Percentiles rank a stretch among this genome's conserved stretches.
These are phyloP conservation scores for Oryza coarctata DNA, from an alignment of 176 grass and related monocot species.

Conservation along the genomic window DNA sequence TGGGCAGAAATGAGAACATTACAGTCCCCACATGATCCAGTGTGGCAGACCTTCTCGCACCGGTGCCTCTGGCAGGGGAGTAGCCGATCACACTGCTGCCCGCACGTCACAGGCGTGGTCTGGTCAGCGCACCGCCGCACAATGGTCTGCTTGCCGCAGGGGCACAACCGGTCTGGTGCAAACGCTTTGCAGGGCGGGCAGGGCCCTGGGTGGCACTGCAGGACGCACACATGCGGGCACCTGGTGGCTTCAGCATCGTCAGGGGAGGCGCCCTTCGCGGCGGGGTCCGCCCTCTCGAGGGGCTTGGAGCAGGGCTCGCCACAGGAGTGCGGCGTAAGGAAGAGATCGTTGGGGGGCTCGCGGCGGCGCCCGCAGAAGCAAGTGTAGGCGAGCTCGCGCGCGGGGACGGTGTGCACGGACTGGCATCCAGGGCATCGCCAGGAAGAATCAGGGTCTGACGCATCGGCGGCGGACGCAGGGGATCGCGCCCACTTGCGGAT, in stretches of 20 bases:
- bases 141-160: conserved; percentile 77
- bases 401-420: conserved; percentile 49
- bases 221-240: conserved; percentile 86
- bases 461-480: conserved; percentile 65
- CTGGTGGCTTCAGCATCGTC: conserved; percentile 21
- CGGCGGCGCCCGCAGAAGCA: conserved; percentile 77
- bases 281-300: conserved; percentile 36
- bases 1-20: conserved; percentile 43
- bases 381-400: conserved; percentile 68
- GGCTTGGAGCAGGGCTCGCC: conserved; percentile 81
- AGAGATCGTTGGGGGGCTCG: conserved; percentile 73
- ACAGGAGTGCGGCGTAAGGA: conserved; percentile 89
- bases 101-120: conserved; percentile 65
- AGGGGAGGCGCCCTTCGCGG: background rate
- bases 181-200: conserved; percentile 97
- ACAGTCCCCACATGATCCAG: conserved; percentile 63
- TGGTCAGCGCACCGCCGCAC: conserved; percentile 67
- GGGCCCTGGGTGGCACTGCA: conserved; percentile 89
- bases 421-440: conserved; percentile 97
- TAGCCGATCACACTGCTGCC: conserved; percentile 53
- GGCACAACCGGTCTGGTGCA: conserved; percentile 60
- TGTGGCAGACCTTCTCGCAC: conserved; percentile 80
- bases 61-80: conserved; percentile 66
- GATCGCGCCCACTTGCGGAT: conserved; percentile 92
- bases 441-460: conserved; percentile 23